Evolutionary conservation across 75 land plant genomes (phyloP), one percentile per base, ranked within the genome.

Genomic region (Pseudotsuga menziesii): DNA sequence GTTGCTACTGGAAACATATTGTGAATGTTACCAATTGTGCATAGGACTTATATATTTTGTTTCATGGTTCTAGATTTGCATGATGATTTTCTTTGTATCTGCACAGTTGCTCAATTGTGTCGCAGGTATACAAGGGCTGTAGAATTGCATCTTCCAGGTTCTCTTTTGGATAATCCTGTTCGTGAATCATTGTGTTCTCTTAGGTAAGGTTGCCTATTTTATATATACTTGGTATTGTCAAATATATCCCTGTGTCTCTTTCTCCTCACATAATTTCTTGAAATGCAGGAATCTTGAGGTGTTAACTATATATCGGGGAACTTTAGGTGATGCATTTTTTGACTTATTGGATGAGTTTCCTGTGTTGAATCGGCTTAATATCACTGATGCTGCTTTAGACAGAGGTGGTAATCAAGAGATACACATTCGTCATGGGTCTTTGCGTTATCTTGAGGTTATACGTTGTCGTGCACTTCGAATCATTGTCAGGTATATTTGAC

Each of bases 401-500:
- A 48, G 54, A 48, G 88, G 76, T 83, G 88, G 88, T 73, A 66
- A 84, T 67, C 95, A 91, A 71, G 99, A 97, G 79, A 87, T 92
- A 73, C 81, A 80, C n/a, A 72, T 97, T 14, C 72, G 66, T 23
- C 98, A 97, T 82, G 93, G 89, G 16, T 66, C 61, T 67, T 76
- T 97, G 74, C 80, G 76, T 35, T 78, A 82, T 39, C 87, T 97
- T 39, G 83, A 88, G 19, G 81, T 97, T 52, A 77, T 83, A 16
- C 86, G 88, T 72, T 97, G 99, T 62, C 94, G 99, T 17, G 91
- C 85, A 22, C 82, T 89, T n/a, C 95, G 99, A 20, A 81, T 97
- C 75, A 83, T 88, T 48, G 79, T 97, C 77, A 92, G 94, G 99
- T 97, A 58, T 63, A 80, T 67, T 80, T 61, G 41, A n/a, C 3